phyloP scores from a whole-genome alignment of 176 grass and related monocot genomes.

The Musa schizocarpa region DNA sequence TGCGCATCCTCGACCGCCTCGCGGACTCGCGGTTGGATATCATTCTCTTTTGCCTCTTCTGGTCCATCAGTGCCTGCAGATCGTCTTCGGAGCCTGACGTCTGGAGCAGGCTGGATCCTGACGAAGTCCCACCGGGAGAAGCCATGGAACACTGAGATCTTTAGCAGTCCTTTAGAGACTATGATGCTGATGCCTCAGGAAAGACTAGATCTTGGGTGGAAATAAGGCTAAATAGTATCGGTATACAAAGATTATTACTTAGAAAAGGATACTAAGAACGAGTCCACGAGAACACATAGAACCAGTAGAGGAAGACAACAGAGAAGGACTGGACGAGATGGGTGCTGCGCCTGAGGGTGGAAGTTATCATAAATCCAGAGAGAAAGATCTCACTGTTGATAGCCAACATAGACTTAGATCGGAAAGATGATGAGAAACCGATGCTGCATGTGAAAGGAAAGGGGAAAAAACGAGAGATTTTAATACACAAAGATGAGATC shows the following conservation, averaged over 20 bases:
- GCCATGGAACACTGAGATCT: conserved; percentile 13
- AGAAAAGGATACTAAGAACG: background rate
- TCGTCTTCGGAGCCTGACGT: conserved; percentile 22
- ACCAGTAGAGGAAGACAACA: conserved; percentile 97
- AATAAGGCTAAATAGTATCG: background rate
- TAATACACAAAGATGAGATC: background rate
- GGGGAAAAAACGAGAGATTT: background rate
- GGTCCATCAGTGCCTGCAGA: conserved; percentile 34
- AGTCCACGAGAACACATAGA: conserved; percentile 87
- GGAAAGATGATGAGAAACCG: conserved; percentile 36
- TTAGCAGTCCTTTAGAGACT: background rate
- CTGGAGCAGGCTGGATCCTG: conserved; percentile 10
- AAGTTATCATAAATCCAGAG: conserved; percentile 72
- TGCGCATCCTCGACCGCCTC: conserved; percentile 54
- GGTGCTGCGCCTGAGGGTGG: conserved; percentile 29
- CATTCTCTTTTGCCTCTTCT: conserved; percentile 54
- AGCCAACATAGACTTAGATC: conserved; percentile 81
- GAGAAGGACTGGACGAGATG: conserved; percentile 98
- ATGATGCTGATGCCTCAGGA: background rate
- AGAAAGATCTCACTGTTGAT: conserved; percentile 45
- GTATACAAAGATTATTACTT: background rate
- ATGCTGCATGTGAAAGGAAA: conserved; percentile 14
- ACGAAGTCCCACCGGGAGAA: conserved; percentile 49
- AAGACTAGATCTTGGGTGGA: background rate
- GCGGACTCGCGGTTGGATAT: conserved; percentile 87